Conservation (phyloP, 441 rosid genomes). For the Sinapis alba region DNA sequence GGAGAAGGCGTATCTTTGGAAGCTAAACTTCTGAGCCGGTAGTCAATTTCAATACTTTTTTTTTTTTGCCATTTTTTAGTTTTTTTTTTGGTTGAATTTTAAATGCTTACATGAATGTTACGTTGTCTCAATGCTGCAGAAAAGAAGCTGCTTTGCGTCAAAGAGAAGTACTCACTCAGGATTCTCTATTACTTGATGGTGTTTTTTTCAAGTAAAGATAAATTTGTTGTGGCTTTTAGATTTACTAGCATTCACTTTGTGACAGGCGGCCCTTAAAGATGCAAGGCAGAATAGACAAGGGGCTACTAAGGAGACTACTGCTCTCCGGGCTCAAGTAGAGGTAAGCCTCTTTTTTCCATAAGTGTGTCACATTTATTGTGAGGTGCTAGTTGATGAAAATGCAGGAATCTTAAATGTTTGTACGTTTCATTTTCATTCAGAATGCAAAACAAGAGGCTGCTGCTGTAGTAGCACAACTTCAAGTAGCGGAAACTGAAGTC, state of each 20-base stretch:
- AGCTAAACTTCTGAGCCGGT: slow-evolving; percentile 78
- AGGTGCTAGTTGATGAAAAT: slow-evolving; percentile 6
- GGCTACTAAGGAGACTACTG: slow-evolving; percentile 53
- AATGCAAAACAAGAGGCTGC: slow-evolving; percentile 57
- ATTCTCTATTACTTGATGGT: background rate
- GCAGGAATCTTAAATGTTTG: background rate
- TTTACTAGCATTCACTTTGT: slow-evolving; percentile 22
- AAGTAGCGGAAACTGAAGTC: slow-evolving; percentile 72
- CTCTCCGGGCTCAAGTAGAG: slow-evolving; percentile 67
- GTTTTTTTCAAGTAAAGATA: slow-evolving; percentile 17
- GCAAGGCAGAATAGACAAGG: slow-evolving; percentile 56
- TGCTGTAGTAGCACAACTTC: slow-evolving; percentile 47
- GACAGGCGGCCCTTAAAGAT: slow-evolving; percentile 74
- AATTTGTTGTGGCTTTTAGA: slow-evolving; percentile 9
- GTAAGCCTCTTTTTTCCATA: slow-evolving; percentile 36
- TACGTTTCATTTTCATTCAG: slow-evolving; percentile 40
- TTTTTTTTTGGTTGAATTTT: background rate
- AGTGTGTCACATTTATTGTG: slow-evolving; percentile 9
- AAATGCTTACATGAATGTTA: slow-evolving; percentile 18
- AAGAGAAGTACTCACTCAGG: slow-evolving; percentile 59
- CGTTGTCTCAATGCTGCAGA: slow-evolving; percentile 47
- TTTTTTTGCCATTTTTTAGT: background rate
- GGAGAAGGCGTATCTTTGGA: slow-evolving; percentile 83
- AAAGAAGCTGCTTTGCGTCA: slow-evolving; percentile 81
- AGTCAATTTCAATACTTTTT: slow-evolving; percentile 28